A percentile compares a stretch with the other conserved stretches of the same genome.
Conservation (phyloP, 306 rosid genomes). For the Castanea crenata region DNA sequence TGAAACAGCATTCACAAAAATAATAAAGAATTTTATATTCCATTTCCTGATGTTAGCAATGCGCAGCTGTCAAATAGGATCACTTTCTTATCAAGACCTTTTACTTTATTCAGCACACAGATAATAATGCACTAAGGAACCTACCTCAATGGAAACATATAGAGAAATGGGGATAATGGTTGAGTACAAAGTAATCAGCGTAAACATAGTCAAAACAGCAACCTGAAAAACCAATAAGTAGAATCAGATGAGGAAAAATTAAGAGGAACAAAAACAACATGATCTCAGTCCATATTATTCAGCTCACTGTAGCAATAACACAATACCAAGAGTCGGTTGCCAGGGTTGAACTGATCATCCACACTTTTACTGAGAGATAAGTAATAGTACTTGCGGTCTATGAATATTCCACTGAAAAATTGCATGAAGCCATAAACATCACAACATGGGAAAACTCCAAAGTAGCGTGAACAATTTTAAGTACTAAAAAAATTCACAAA, state of each 20-base stretch:
- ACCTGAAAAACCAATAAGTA: conserved; percentile 54
- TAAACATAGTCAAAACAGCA: conserved; percentile 80
- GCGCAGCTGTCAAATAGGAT: too few species aligned
- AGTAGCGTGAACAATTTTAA: not conserved
- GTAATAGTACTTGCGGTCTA: conserved; percentile 69
- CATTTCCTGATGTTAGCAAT: too few species aligned
- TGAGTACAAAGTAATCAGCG: conserved; percentile 88
- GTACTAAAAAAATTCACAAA: not conserved
- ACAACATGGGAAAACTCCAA: not conserved
- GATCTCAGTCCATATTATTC: conserved; percentile 4
- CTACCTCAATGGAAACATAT: conserved; percentile 95
- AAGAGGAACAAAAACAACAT: conserved; percentile 9
- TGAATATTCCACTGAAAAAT: conserved; percentile 73
- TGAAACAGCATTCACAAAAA: conserved; percentile 35
- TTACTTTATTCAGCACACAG: conserved; percentile 4
- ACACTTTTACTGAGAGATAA: conserved; percentile 59
- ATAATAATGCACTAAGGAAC: conserved; percentile 29
- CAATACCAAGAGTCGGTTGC: conserved; percentile 73
- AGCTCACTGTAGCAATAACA: conserved; percentile 25
- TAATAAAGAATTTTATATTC: conserved; percentile 12
- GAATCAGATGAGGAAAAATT: conserved; percentile 24
- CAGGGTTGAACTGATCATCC: conserved; percentile 72
- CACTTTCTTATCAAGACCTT: too few species aligned
- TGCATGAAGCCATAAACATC: conserved; percentile 20
- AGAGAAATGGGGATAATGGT: conserved; percentile 97